Evolutionary conservation across 1,139 yeast genomes (phyloP), one percentile per base, ranked within the genome.

Genomic region (Yamadazyma oceani): DNA sequence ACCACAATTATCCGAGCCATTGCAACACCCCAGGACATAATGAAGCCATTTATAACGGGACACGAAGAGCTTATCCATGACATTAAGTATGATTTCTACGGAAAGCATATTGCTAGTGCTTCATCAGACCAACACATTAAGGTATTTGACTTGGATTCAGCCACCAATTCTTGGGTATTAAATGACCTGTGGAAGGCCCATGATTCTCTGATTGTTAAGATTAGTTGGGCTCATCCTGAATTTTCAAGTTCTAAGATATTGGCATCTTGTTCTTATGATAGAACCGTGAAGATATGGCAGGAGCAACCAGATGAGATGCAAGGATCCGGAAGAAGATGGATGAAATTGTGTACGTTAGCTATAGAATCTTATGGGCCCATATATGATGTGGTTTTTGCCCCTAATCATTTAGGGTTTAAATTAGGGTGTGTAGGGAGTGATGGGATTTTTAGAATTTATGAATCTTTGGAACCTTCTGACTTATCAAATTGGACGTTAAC

Each of bases 111-210:
- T 39, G 97, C 96, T 7, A 89, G 96, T 0, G 89, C 94, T 41
- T 86, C 96, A 7, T 85, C 95, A 0, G 97, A 90, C 59, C 96
- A 89, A 52, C 94, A 86, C 54, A 78, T 90, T 46, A 87, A 87
- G 54, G 90, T 90, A 26, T 90, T 88, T 58, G 92, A 85, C 55
- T 64, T 83, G 35, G 86, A 81, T 49, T 60, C 78, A 11, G 46
- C 66, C 19, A 62, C 77, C 5, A 65, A 69, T 22, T 75, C 80
- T 22, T 90, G 97, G 97, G 78, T 77, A 12, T 62, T 85, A 39
- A 81, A 82, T 49, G 96, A 89, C 60, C 82, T 85, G 46, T 90
- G 96, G 95, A 85, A 85, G 50, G 97, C 97, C 1, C 98, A 92
- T 57, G 96, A 92, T 51, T 83, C 95, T 6, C 80, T 90, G 46